These are phyloP conservation scores for Cryptococcus sp. DNA, from an alignment of 1,284 basidiomycete genomes.

Conservation along the genomic window DNA sequence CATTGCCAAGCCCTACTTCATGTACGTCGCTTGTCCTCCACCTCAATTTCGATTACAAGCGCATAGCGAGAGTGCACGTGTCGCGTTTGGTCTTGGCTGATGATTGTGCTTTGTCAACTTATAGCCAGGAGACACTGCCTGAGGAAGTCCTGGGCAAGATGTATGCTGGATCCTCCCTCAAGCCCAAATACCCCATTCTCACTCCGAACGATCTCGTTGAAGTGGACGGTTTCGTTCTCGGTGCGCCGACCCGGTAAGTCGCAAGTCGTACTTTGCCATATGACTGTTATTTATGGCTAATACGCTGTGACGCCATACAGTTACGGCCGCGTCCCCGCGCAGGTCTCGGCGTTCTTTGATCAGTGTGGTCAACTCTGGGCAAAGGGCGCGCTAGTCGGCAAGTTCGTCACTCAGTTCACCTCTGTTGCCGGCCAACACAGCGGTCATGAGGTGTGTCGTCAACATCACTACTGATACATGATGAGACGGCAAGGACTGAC, in stretches of 20 bases:
- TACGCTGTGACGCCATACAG: conserved; percentile 12
- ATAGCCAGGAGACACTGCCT: conserved; percentile 80
- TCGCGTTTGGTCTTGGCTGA: not conserved
- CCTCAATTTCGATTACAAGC: too few relatives aligned
- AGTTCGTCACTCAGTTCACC: conserved; percentile 62
- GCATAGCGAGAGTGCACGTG: too few relatives aligned
- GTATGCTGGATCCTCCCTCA: conserved; percentile 61
- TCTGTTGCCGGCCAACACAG: conserved; percentile 50
- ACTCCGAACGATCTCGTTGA: conserved; percentile 65
- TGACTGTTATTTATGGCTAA: too few relatives aligned
- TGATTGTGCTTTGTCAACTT: conserved; percentile 33
- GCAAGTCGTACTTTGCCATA: not conserved
- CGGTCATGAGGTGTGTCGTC: conserved; percentile 46
- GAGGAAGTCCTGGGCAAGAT: conserved; percentile 72
- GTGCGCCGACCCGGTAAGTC: conserved; percentile 65
- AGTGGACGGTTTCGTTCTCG: conserved; percentile 61
- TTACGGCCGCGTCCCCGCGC: conserved; percentile 59
- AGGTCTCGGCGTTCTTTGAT: conserved; percentile 63
- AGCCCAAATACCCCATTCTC: conserved; percentile 69
- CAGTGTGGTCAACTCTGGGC: conserved; percentile 74
- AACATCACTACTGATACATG: not conserved
- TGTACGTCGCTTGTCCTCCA: conserved; percentile 18
- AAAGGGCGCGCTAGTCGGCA: conserved; percentile 70
- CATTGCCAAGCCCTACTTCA: conserved; percentile 69
- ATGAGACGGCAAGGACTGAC: not conserved